A percentile compares a stretch with the other conserved stretches of the same genome.
phyloP scores from a whole-genome alignment of 805 yeast genomes.

The Debaryomyces prosopidis region DNA sequence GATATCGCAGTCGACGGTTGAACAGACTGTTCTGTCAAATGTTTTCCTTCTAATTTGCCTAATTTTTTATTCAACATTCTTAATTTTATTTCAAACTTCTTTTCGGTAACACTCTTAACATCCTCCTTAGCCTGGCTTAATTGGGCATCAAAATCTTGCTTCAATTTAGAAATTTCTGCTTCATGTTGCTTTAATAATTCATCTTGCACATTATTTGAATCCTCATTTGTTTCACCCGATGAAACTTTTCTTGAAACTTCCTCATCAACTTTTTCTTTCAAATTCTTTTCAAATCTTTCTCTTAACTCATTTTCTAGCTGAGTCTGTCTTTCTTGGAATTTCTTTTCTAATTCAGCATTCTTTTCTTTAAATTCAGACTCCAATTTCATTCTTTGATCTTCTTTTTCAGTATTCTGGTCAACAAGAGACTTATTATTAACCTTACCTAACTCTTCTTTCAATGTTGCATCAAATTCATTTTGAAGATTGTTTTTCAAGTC shows the following conservation, averaged over 20 bases:
- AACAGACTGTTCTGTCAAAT: constrained; percentile 11
- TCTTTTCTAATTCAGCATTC: constrained; percentile 16
- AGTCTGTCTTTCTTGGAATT: constrained; percentile 20
- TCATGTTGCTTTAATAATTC: constrained; percentile 15
- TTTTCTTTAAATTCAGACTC: constrained; percentile 23
- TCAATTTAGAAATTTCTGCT: constrained; percentile 18
- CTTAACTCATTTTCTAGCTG: constrained; percentile 40
- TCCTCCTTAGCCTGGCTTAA: constrained; percentile 32
- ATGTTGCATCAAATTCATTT: constrained; percentile 19
- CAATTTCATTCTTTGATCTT: constrained; percentile 25
- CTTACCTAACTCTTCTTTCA: constrained; percentile 34
- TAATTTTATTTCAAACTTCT: constrained; percentile 59
- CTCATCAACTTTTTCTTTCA: constrained; percentile 17
- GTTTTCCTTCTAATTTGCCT: constrained; percentile 48
- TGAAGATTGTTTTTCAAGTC: constrained; percentile 14
- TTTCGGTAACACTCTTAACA: constrained; percentile 50
- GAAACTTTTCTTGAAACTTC: constrained; percentile 5
- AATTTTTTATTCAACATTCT: constrained; percentile 55
- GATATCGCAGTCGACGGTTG: constrained; percentile 4
- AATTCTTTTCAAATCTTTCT: constrained; percentile 20
- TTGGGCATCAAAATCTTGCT: constrained; percentile 18
- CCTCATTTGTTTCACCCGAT: constrained; percentile 5
- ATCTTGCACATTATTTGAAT: constrained; percentile 6
- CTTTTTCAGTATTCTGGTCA: constrained; percentile 14
- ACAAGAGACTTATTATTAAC: constrained; percentile 15